Evolutionary conservation across 306 rosid genomes (phyloP).

Genomic region (Cicer yamashitae): DNA sequence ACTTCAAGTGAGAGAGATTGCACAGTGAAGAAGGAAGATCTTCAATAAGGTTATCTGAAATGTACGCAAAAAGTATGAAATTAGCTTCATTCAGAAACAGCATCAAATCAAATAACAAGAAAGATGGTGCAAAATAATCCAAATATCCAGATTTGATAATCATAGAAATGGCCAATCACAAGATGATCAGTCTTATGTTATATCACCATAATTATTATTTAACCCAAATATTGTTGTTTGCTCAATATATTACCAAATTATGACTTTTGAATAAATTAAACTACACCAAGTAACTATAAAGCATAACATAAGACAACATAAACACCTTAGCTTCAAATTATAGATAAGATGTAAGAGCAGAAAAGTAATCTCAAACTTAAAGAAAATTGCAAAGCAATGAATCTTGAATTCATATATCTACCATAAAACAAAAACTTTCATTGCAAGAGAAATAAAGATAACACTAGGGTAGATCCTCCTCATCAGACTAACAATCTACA

Average conservation of each 20-base stretch:
- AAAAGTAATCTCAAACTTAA: background rate
- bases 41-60: constrained; percentile 85
- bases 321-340: constrained; percentile 18
- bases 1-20: constrained; percentile 84
- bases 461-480: constrained; percentile 6
- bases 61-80: constrained; percentile 16
- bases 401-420: constrained; percentile 9
- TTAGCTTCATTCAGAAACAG: constrained; percentile 42
- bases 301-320: background rate
- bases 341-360: constrained; percentile 29
- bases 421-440: constrained; percentile 17
- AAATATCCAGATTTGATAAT: constrained; percentile 32
- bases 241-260: constrained; percentile 30
- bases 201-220: constrained; percentile 35
- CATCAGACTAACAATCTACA: constrained; percentile 10
- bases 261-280: constrained; percentile 5
- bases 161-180: constrained; percentile 33
- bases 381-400: constrained; percentile 34
- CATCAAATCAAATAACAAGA: constrained; percentile 23
- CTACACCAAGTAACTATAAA: constrained; percentile 31
- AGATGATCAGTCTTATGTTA: constrained; percentile 7
- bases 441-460: constrained; percentile 34
- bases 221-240: constrained; percentile 19
- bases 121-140: constrained; percentile 15
- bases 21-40: constrained; percentile 85